Conservation (phyloP, 805 yeast genomes). For the Starmerella sp. region DNA sequence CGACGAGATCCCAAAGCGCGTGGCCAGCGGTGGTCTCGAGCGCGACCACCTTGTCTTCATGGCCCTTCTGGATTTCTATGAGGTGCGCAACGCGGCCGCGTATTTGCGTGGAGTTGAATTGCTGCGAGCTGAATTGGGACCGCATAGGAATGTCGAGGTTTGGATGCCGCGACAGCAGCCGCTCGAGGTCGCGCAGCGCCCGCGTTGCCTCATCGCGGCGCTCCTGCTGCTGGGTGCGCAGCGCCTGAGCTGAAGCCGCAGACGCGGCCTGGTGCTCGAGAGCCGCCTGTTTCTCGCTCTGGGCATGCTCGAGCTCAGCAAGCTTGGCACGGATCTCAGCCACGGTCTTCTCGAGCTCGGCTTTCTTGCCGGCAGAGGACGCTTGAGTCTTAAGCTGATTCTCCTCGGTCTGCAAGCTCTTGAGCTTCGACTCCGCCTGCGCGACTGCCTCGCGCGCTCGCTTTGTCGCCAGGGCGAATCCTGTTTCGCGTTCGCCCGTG, state of each 20-base stretch:
- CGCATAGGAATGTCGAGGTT: constrained; percentile 34
- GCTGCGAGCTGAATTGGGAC: constrained; percentile 33
- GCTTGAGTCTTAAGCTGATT: not conserved
- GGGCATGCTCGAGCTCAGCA: not conserved
- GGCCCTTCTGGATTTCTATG: constrained; percentile 49
- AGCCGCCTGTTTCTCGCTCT: not conserved
- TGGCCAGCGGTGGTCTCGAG: constrained; percentile 93
- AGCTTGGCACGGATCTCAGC: not conserved
- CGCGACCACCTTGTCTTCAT: constrained; percentile 60
- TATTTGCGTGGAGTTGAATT: constrained; percentile 34
- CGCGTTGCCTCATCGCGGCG: constrained; percentile 9
- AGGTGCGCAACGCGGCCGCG: constrained; percentile 86
- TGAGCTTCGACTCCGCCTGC: constrained; percentile 1
- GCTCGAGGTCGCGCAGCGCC: constrained; percentile 8
- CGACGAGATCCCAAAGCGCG: constrained; percentile 76
- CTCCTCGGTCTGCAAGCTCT: not conserved
- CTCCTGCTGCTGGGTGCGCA: not conserved
- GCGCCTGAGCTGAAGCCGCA: constrained; percentile 2
- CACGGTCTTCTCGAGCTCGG: not conserved
- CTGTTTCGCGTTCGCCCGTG: constrained; percentile 21
- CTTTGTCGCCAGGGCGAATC: constrained; percentile 20
- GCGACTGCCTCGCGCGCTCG: constrained; percentile 15
- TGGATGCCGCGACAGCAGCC: constrained; percentile 10
- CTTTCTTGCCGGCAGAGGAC: not conserved
- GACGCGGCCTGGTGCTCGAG: not conserved